These are phyloP conservation scores for Eucalyptus regnans DNA, from an alignment of 345 rosid genomes.

Conservation along the genomic window DNA sequence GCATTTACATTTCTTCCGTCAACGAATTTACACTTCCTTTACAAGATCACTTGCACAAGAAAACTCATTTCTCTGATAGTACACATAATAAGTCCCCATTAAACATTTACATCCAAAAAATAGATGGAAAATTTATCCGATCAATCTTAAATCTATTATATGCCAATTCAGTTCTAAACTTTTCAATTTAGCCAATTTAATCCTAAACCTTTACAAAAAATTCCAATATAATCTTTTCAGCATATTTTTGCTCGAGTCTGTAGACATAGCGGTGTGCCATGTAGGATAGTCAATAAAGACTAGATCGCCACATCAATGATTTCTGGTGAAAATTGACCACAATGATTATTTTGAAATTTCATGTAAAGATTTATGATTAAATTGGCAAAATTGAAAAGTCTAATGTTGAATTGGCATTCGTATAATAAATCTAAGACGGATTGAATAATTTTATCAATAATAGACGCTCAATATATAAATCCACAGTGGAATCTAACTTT, in stretches of 20 bases:
- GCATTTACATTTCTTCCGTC: background rate
- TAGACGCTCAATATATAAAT: background rate
- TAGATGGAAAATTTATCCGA: background rate
- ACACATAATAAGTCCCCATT: background rate
- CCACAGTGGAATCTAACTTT: background rate
- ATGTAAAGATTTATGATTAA: background rate
- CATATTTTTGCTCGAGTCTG: accelerated
- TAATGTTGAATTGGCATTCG: background rate
- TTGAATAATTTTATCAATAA: background rate
- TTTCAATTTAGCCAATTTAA: background rate
- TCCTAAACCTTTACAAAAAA: background rate
- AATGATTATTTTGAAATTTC: background rate
- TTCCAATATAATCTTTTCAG: accelerated
- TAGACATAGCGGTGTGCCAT: background rate
- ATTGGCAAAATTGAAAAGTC: background rate
- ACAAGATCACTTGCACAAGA: background rate
- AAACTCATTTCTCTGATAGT: background rate
- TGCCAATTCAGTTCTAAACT: accelerated
- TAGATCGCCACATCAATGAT: accelerated
- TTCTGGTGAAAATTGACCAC: accelerated
- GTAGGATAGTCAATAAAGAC: background rate
- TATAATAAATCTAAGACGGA: background rate
- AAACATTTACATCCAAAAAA: background rate
- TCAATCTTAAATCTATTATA: background rate
- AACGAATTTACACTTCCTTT: background rate